Conservation (phyloP, 108 stramenopile genomes). For the Cyclotella choctawhatcheeana region DNA sequence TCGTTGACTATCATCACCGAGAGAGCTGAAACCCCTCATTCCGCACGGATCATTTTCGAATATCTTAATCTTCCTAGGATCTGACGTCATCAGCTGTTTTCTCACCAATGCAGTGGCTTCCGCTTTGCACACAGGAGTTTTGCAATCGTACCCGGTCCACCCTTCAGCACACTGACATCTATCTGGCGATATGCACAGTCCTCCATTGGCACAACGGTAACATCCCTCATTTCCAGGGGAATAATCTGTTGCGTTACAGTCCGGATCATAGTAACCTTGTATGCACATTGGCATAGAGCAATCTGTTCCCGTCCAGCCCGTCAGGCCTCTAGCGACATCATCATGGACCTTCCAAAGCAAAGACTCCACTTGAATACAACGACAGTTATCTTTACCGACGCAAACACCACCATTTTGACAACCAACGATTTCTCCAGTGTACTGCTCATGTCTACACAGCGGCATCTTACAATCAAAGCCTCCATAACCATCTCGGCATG, state of each 20-base stretch:
- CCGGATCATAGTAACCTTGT: conserved; percentile 82
- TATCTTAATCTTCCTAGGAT: conserved; percentile 65
- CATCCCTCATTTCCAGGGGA: conserved; percentile 84
- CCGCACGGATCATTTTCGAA: conserved; percentile 89
- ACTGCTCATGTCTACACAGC: conserved; percentile 77
- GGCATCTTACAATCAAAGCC: conserved; percentile 82
- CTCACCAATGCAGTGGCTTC: conserved; percentile 62
- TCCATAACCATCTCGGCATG: conserved; percentile 80
- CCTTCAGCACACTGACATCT: conserved; percentile 77
- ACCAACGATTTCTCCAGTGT: conserved; percentile 45
- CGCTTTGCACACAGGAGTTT: conserved; percentile 79
- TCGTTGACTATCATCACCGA: conserved; percentile 39
- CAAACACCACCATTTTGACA: conserved; percentile 84
- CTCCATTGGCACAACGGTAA: conserved; percentile 87
- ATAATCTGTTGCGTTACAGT: conserved; percentile 61
- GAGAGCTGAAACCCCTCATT: conserved; percentile 48
- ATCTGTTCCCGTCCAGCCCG: conserved; percentile 83
- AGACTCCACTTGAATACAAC: conserved; percentile 57
- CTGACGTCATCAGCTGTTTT: conserved; percentile 71
- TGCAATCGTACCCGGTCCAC: conserved; percentile 89
- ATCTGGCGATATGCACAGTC: conserved; percentile 83
- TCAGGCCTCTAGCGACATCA: conserved; percentile 61
- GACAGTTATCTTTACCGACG: conserved; percentile 68
- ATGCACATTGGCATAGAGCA: conserved; percentile 86
- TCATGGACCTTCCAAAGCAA: conserved; percentile 62